These are phyloP conservation scores for Fusarium equiseti DNA, from an alignment of 2,329 filamentous ascomycete species.

Conservation along the genomic window DNA sequence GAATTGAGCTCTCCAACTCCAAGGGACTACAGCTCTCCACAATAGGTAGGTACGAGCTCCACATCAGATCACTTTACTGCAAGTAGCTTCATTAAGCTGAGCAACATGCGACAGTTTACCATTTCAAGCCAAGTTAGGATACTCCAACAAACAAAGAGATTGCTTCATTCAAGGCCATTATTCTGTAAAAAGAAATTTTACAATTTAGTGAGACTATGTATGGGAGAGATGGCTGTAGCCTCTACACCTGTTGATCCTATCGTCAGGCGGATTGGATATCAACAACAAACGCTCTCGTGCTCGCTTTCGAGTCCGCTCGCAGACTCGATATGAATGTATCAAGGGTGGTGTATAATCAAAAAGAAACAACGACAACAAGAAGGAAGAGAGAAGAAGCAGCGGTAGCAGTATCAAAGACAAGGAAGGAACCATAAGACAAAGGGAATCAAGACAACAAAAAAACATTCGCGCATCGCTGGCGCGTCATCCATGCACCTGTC, in stretches of 20 bases:
- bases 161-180: not conserved
- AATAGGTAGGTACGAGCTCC: conserved; percentile 18
- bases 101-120: conserved; percentile 20
- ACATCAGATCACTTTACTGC: conserved; percentile 4
- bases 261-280: conserved; percentile 41
- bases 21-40: conserved; percentile 9
- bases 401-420: conserved; percentile 41
- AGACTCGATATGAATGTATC: conserved; percentile 51
- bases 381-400: conserved; percentile 18
- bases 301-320: conserved; percentile 50
- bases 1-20: not conserved
- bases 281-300: conserved; percentile 49
- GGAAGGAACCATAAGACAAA: conserved; percentile 48
- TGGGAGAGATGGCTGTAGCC: conserved; percentile 45
- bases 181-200: conserved; percentile 42
- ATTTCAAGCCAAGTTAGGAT: conserved; percentile 12
- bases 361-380: conserved; percentile 46
- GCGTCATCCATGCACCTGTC: conserved; percentile 38
- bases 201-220: conserved; percentile 54
- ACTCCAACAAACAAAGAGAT: conserved; percentile 12
- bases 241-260: conserved; percentile 47
- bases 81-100: not conserved
- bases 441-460: conserved; percentile 45
- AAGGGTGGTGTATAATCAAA: conserved; percentile 53
- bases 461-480: conserved; percentile 34